Conservation (phyloP, 2,329 filamentous ascomycete genomes). For the Clarireedia homoeocarpa region DNA sequence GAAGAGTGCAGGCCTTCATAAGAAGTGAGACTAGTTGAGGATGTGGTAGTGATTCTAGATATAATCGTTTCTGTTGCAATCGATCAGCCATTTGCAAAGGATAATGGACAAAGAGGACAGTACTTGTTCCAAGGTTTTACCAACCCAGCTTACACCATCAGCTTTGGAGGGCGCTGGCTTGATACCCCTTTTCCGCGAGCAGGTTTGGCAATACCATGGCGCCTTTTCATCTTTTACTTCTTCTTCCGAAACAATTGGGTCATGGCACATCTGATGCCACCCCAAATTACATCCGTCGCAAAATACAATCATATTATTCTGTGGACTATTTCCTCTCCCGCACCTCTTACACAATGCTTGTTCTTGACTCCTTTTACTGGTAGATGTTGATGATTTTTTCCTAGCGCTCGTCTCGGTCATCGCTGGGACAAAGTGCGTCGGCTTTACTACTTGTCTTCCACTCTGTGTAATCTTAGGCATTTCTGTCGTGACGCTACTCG, state of each 20-base stretch:
- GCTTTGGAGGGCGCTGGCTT: slow-evolving; percentile 29
- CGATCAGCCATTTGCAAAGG: slow-evolving; percentile 9
- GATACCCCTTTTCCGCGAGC: slow-evolving; percentile 41
- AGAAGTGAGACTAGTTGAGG: slow-evolving; percentile 57
- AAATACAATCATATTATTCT: slow-evolving; percentile 75
- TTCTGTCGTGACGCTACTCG: slow-evolving; percentile 40
- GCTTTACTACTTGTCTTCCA: slow-evolving; percentile 62
- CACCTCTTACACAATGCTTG: slow-evolving; percentile 64
- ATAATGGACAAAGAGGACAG: background rate
- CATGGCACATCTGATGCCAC: slow-evolving; percentile 78
- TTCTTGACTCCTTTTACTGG: slow-evolving; percentile 49
- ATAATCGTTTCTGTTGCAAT: slow-evolving; percentile 46
- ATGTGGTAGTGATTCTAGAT: slow-evolving; percentile 54
- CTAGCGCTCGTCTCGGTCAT: slow-evolving; percentile 36
- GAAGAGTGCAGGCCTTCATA: slow-evolving; percentile 49
- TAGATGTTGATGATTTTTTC: slow-evolving; percentile 28
- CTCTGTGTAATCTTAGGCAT: slow-evolving; percentile 65
- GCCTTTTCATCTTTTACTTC: slow-evolving; percentile 58
- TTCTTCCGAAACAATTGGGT: slow-evolving; percentile 63
- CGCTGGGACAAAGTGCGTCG: slow-evolving; percentile 53
- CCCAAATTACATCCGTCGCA: slow-evolving; percentile 74
- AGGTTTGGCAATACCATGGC: slow-evolving; percentile 65
- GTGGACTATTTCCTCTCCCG: slow-evolving; percentile 61
- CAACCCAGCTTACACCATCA: slow-evolving; percentile 24
- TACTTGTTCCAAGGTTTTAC: slow-evolving; percentile 35